A percentile compares a stretch with the other conserved stretches of the same genome.
Conservation (phyloP, 495 filamentous ascomycete genomes). For the Penicillium argentinense region DNA sequence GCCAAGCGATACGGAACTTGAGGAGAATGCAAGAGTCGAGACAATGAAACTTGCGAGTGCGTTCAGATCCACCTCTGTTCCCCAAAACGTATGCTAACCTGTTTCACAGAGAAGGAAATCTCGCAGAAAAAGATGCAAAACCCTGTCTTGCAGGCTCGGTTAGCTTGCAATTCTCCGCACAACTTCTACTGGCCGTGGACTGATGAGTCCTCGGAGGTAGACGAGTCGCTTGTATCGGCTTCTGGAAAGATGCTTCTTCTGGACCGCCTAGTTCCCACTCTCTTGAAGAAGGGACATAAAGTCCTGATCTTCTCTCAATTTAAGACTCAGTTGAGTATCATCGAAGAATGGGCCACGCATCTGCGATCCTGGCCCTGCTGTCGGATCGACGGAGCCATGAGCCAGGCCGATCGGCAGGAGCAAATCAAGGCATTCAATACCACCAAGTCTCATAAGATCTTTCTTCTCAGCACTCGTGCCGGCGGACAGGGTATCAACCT, state of each 20-base stretch:
- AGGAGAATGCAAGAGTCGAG: constrained; percentile 65
- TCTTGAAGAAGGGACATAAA: constrained; percentile 79
- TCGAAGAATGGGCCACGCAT: constrained; percentile 77
- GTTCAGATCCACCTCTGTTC: constrained; percentile 20
- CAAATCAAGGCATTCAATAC: constrained; percentile 88
- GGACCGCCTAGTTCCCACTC: constrained; percentile 75
- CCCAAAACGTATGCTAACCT: constrained; percentile 12
- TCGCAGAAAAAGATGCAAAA: constrained; percentile 93
- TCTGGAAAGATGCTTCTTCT: constrained; percentile 96
- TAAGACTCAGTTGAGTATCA: constrained; percentile 86
- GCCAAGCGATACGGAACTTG: constrained; percentile 49
- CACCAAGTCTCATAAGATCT: constrained; percentile 67
- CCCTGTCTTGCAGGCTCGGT: constrained; percentile 86
- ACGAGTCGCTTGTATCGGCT: constrained; percentile 77
- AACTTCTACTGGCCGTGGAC: constrained; percentile 95
- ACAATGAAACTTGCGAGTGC: constrained; percentile 78
- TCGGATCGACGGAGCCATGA: constrained; percentile 88
- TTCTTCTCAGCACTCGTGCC: constrained; percentile 85
- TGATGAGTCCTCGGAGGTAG: constrained; percentile 50
- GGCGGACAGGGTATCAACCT: constrained; percentile 95
- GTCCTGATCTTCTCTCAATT: constrained; percentile 97
- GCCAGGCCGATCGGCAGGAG: constrained; percentile 72
- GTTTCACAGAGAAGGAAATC: constrained; percentile 68
- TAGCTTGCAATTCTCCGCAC: constrained; percentile 90
- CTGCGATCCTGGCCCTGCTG: constrained; percentile 77